Percentiles rank a stretch among this genome's conserved stretches.
phyloP scores from a whole-genome alignment of 352 stramenopile genomes.

The Pythium plurisporium region DNA sequence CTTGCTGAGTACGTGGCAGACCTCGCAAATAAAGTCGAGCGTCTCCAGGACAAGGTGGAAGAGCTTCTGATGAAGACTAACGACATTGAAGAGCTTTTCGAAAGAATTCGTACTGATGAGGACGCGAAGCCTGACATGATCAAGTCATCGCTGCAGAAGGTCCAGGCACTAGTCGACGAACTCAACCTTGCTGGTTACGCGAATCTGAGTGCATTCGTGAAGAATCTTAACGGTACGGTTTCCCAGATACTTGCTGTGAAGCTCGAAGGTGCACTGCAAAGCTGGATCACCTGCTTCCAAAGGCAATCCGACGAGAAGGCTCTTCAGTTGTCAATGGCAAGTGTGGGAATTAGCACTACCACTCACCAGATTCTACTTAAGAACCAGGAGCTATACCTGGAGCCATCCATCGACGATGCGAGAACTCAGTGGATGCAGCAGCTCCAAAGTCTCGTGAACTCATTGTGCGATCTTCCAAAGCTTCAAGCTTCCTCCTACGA shows the following conservation, averaged over 20 bases:
- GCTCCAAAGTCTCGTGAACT: slow-evolving; percentile 92
- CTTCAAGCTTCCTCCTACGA: slow-evolving; percentile 85
- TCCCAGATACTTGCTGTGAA: slow-evolving; percentile 81
- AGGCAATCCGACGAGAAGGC: slow-evolving; percentile 56
- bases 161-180: slow-evolving; percentile 93
- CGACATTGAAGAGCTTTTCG: slow-evolving; percentile 91
- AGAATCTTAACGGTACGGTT: slow-evolving; percentile 88
- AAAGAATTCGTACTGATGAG: slow-evolving; percentile 52
- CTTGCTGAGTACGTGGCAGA: slow-evolving; percentile 85
- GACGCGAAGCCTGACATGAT: slow-evolving; percentile 52
- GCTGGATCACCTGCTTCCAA: slow-evolving; percentile 70
- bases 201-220: slow-evolving; percentile 91
- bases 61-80: slow-evolving; percentile 92
- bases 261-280: slow-evolving; percentile 51
- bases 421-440: slow-evolving; percentile 85
- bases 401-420: slow-evolving; percentile 93
- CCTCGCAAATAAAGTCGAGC: slow-evolving; percentile 91
- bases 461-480: slow-evolving; percentile 91
- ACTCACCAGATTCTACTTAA: slow-evolving; percentile 94
- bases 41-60: slow-evolving; percentile 98
- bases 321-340: slow-evolving; percentile 40
- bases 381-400: slow-evolving; percentile 96
- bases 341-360: slow-evolving; percentile 36
- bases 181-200: slow-evolving; percentile 93
- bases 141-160: slow-evolving; percentile 67